Conservation (phyloP, 2,329 filamentous ascomycete species). For the Emergomyces pasteurianus region DNA sequence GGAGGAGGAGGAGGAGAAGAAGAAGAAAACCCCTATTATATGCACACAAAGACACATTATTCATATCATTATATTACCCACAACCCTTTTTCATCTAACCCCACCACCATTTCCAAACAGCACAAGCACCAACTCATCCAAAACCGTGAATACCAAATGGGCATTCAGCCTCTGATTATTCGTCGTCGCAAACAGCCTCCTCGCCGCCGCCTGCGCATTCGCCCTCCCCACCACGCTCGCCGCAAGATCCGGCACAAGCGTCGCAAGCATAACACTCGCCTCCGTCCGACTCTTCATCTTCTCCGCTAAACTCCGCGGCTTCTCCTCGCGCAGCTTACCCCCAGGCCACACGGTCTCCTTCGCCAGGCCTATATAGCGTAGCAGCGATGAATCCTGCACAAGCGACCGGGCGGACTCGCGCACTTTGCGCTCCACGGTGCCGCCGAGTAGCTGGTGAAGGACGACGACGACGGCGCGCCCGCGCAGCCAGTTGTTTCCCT, state of each 20-base stretch:
- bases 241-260: conserved; percentile 79
- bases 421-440: conserved; percentile 91
- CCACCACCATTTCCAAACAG: conserved; percentile 39
- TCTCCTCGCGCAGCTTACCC: conserved; percentile 34
- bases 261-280: conserved; percentile 78
- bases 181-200: conserved; percentile 77
- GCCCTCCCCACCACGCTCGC: conserved; percentile 84
- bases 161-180: conserved; percentile 83
- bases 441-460: conserved; percentile 85
- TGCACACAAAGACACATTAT: background rate
- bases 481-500: conserved; percentile 92
- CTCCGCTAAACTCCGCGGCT: conserved; percentile 55
- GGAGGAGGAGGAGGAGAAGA: background rate
- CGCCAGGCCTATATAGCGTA: conserved; percentile 63
- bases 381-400: conserved; percentile 58
- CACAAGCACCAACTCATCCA: conserved; percentile 58
- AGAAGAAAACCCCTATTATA: background rate
- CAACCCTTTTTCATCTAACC: background rate
- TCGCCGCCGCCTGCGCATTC: conserved; percentile 82
- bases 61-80: background rate
- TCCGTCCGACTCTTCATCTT: conserved; percentile 73
- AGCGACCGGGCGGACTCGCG: conserved; percentile 68
- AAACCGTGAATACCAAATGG: conserved; percentile 57
- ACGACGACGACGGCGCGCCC: conserved; percentile 93
- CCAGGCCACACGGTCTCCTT: conserved; percentile 68